Evolutionary conservation across 306 rosid genomes (phyloP).

Genomic region (Cucurbita maxima): DNA sequence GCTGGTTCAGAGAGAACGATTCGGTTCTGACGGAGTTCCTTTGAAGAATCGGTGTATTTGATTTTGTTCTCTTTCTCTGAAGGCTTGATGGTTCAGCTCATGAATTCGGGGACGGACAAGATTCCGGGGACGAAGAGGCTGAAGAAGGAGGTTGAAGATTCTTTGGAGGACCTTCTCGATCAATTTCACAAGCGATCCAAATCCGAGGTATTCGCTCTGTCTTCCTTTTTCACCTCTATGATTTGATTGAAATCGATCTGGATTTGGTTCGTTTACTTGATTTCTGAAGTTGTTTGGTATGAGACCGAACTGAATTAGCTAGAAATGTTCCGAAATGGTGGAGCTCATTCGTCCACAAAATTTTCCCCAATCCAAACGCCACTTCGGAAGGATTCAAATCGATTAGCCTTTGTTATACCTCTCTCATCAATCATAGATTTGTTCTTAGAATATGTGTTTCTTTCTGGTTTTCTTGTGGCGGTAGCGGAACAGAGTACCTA

Average conservation of each 20-base stretch:
- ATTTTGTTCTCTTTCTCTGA: not conserved
- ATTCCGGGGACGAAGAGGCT: conserved; percentile 26
- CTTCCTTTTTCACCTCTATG: not conserved
- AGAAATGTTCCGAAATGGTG: not conserved
- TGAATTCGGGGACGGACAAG: conserved; percentile 35
- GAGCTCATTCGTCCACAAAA: not conserved
- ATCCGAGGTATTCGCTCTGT: conserved; percentile 29
- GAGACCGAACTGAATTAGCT: not conserved
- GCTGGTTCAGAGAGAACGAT: not conserved
- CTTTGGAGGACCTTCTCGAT: conserved; percentile 36
- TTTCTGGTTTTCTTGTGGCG: not conserved
- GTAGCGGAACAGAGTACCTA: not conserved
- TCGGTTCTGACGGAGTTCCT: not conserved
- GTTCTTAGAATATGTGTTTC: not conserved
- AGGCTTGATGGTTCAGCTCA: conserved; percentile 38
- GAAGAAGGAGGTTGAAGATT: conserved; percentile 64
- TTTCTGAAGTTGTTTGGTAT: not conserved
- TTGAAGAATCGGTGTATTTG: not conserved
- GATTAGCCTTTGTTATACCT: not conserved
- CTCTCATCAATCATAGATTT: not conserved
- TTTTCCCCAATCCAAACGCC: not conserved
- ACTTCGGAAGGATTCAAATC: not conserved
- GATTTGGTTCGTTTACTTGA: not conserved
- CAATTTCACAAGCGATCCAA: conserved; percentile 55
- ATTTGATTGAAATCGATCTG: not conserved